These are phyloP conservation scores for Trichosporon sp. DNA, from an alignment of 1,284 basidiomycete species.

Conservation along the genomic window DNA sequence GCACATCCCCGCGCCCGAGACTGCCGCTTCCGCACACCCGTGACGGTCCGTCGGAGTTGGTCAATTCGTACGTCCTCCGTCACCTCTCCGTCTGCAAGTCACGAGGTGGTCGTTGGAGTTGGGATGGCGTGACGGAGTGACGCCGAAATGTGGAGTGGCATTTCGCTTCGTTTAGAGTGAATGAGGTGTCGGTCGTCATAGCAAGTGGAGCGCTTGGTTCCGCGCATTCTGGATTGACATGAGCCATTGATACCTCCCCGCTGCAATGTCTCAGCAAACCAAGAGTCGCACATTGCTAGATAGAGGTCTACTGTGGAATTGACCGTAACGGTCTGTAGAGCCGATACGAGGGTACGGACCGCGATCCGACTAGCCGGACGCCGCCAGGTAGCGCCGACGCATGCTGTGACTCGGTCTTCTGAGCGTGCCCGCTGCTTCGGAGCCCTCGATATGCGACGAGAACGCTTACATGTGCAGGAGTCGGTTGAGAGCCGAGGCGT, in stretches of 20 bases:
- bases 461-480: neutral
- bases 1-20: neutral
- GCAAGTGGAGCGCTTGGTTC: neutral
- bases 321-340: neutral
- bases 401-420: neutral
- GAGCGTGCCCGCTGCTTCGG: neutral
- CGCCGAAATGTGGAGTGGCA: conserved; percentile 1
- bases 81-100: neutral
- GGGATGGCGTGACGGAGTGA: neutral
- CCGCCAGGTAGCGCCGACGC: neutral
- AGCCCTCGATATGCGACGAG: neutral
- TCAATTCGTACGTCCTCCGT: neutral
- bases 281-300: too few species aligned
- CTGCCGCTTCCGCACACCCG: neutral
- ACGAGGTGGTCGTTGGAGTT: neutral
- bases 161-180: neutral
- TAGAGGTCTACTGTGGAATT: neutral
- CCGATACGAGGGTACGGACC: neutral
- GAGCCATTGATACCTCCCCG: too few species aligned
- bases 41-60: neutral
- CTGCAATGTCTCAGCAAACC: neutral
- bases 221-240: neutral
- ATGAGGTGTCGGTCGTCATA: neutral
- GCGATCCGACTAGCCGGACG: neutral
- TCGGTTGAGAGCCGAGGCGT: neutral